A percentile compares a stretch with the other conserved stretches of the same genome.
These are phyloP conservation scores for Corylus heterophylla DNA, from an alignment of 306 rosid genomes.

Conservation along the genomic window DNA sequence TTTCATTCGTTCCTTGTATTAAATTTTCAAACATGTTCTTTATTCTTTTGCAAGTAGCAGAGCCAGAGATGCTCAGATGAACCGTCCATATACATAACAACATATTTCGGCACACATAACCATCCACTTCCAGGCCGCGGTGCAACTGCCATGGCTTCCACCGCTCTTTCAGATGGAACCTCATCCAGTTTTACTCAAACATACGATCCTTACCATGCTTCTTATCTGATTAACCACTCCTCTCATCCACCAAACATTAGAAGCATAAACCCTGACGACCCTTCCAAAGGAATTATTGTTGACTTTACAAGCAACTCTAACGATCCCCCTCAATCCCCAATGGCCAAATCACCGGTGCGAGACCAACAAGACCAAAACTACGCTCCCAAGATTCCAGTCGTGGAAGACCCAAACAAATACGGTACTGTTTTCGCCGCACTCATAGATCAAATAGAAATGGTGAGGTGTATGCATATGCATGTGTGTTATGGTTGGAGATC, in stretches of 20 bases:
- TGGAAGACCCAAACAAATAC: too few relatives aligned
- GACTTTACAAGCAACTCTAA: too few relatives aligned
- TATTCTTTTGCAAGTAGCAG: constrained; percentile 44
- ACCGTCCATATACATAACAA: constrained; percentile 88
- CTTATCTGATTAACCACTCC: not conserved
- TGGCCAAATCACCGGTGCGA: too few relatives aligned
- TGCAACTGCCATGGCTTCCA: constrained; percentile 91
- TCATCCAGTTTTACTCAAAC: constrained; percentile 39
- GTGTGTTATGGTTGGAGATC: too few relatives aligned
- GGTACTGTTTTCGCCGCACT: too few relatives aligned
- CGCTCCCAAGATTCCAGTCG: too few relatives aligned
- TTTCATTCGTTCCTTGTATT: not conserved
- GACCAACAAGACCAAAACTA: too few relatives aligned
- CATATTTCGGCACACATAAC: constrained; percentile 92
- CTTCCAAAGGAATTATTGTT: too few relatives aligned
- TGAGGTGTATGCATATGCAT: too few relatives aligned
- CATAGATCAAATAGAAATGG: too few relatives aligned
- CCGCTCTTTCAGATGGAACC: constrained; percentile 25
- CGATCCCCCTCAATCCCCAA: too few relatives aligned
- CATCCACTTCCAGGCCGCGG: constrained; percentile 95
- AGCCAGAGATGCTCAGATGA: constrained; percentile 96
- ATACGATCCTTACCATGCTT: constrained; percentile 24
- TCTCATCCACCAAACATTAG: constrained; percentile 25
- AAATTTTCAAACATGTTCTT: too few relatives aligned
- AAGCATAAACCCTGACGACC: constrained; percentile 46